A percentile compares a stretch with the other conserved stretches of the same genome.
phyloP scores from a whole-genome alignment of 495 filamentous ascomycete species.

The Haplographium delicatum region DNA sequence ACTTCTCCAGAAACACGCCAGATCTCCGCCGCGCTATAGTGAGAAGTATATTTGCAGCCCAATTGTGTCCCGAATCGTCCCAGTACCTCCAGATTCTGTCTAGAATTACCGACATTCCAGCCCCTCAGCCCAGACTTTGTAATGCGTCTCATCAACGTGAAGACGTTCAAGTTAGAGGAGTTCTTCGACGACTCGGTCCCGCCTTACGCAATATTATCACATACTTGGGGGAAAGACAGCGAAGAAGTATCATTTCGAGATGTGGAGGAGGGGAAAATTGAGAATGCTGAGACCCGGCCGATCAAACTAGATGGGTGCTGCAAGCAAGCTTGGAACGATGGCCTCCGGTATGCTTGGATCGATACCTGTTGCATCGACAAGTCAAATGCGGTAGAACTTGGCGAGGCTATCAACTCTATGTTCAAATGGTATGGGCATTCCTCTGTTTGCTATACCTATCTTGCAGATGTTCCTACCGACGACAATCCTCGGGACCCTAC shows the following conservation, averaged over 20 bases:
- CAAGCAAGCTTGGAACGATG: neutral
- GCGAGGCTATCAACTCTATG: constrained; percentile 1
- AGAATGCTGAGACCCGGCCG: neutral
- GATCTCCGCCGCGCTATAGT: no score
- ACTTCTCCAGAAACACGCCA: no score
- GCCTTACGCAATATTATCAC: neutral
- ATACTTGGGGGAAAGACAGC: neutral
- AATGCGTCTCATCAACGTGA: neutral
- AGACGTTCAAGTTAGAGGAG: neutral
- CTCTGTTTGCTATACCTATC: neutral
- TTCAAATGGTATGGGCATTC: neutral
- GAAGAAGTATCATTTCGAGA: neutral
- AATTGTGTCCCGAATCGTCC: no score
- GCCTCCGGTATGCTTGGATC: neutral
- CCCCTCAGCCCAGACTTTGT: neutral
- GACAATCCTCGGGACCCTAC: neutral
- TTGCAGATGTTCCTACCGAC: neutral
- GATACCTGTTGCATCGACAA: neutral
- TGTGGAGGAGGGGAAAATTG: neutral
- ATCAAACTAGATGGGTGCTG: neutral
- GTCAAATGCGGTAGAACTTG: neutral
- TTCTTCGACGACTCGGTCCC: neutral
- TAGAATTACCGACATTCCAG: no score
- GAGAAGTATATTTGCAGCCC: no score
- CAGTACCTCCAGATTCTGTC: no score